phyloP scores from a whole-genome alignment of 1,139 yeast genomes.

The Yamadazyma sp. region DNA sequence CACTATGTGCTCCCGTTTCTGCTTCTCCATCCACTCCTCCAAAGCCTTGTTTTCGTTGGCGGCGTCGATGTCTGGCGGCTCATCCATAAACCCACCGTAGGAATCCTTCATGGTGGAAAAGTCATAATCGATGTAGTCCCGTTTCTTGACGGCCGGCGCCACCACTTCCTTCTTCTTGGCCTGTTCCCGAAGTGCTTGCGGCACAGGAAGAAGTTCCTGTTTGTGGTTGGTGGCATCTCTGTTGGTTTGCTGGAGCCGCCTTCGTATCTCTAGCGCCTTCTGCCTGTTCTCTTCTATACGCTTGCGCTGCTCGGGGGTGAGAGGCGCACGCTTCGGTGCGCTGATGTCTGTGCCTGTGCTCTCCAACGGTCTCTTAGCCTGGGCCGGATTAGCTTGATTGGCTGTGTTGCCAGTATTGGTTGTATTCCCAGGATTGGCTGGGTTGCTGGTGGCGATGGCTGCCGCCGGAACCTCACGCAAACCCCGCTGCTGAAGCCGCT shows the following conservation, averaged over 20 bases:
- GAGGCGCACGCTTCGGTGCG: neutral
- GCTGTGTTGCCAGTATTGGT: too few species aligned
- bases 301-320: conserved; percentile 55
- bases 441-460: neutral
- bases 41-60: conserved; percentile 40
- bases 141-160: conserved; percentile 49
- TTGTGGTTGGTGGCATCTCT: conserved; percentile 27
- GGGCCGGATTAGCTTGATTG: too few species aligned
- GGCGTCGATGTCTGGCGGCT: conserved; percentile 19
- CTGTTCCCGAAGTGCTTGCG: conserved; percentile 11
- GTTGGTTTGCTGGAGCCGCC: conserved; percentile 31
- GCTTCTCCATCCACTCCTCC: conserved; percentile 78
- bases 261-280: conserved; percentile 56
- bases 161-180: conserved; percentile 12
- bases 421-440: too few species aligned
- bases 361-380: too few species aligned
- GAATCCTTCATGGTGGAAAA: conserved; percentile 81
- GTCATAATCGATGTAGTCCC: conserved; percentile 89
- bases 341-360: too few species aligned
- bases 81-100: conserved; percentile 13
- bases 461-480: conserved; percentile 12
- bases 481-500: conserved; percentile 52
- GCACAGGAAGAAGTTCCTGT: conserved; percentile 13
- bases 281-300: conserved; percentile 58
- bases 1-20: conserved; percentile 41